These are phyloP conservation scores for Auriculariales sp. DNA, from an alignment of 768 basidiomycete genomes.

Conservation along the genomic window DNA sequence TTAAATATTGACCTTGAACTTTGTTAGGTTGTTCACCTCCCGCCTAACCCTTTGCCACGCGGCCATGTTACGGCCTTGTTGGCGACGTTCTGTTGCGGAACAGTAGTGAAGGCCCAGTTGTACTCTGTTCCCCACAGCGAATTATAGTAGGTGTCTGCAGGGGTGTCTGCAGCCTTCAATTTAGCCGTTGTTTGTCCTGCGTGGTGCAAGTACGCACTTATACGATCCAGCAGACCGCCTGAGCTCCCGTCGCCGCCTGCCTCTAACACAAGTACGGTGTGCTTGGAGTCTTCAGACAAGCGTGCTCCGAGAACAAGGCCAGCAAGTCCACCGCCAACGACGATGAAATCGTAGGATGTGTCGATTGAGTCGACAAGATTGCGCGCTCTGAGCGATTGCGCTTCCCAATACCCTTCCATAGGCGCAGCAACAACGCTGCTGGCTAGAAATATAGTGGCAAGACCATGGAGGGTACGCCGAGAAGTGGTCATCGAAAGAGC, in stretches of 20 bases:
- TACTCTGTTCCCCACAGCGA: constrained; percentile 32
- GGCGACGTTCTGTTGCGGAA: constrained; percentile 28
- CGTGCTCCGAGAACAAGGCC: constrained; percentile 33
- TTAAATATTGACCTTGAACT: background rate
- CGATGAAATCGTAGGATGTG: constrained; percentile 40
- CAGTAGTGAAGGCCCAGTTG: constrained; percentile 42
- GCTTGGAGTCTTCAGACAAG: constrained; percentile 29
- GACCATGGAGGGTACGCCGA: too few relatives aligned
- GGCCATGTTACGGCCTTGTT: constrained; percentile 38
- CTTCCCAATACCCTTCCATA: too few relatives aligned
- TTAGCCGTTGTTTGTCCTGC: background rate
- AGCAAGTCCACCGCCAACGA: constrained; percentile 32
- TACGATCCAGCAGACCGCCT: background rate
- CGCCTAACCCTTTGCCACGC: constrained; percentile 54
- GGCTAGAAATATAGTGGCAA: too few relatives aligned
- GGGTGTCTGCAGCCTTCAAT: constrained; percentile 23
- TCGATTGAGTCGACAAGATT: constrained; percentile 26
- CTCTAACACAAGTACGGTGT: constrained; percentile 27
- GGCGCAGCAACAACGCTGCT: too few relatives aligned
- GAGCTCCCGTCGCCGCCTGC: constrained; percentile 5
- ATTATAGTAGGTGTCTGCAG: constrained; percentile 36
- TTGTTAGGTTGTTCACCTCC: constrained; percentile 20
- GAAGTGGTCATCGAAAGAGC: too few relatives aligned
- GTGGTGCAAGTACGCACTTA: background rate
- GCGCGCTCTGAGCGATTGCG: constrained; percentile 12